Evolutionary conservation across 2,329 filamentous ascomycete genomes (phyloP).

Genomic region (Microsporum ferrugineum): DNA sequence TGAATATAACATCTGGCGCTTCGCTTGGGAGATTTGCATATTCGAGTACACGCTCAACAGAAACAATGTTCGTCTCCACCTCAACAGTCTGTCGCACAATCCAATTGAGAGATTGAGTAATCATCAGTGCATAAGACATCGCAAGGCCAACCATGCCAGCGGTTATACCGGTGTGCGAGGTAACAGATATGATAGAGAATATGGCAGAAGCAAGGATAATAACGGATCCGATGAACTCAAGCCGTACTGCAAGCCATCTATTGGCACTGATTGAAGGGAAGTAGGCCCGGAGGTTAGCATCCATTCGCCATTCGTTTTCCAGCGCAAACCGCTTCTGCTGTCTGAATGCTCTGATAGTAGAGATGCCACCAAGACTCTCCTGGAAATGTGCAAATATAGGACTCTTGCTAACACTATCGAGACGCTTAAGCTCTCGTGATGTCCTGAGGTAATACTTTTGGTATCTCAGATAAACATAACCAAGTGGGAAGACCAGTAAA

Average conservation of each 20-base stretch:
- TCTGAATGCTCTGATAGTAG: slow-evolving; percentile 87
- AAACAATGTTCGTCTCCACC: slow-evolving; percentile 99
- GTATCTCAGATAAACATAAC: slow-evolving; percentile 75
- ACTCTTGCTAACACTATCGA: slow-evolving; percentile 89
- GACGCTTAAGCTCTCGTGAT: slow-evolving; percentile 86
- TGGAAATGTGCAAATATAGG: slow-evolving; percentile 98
- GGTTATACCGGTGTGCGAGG: slow-evolving; percentile 51
- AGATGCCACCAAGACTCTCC: slow-evolving; percentile 85
- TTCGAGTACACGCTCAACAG: slow-evolving; percentile 92
- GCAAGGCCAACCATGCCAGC: slow-evolving; percentile 76
- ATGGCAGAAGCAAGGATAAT: slow-evolving; percentile 82
- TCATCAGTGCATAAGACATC: slow-evolving; percentile 96
- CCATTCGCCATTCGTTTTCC: slow-evolving; percentile 96
- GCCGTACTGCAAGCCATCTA: slow-evolving; percentile 84
- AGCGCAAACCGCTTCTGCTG: slow-evolving; percentile 77
- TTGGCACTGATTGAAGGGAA: slow-evolving; percentile 92
- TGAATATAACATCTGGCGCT: slow-evolving; percentile 84
- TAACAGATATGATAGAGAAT: slow-evolving; percentile 70
- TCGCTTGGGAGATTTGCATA: slow-evolving; percentile 86
- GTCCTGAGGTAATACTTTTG: slow-evolving; percentile 95
- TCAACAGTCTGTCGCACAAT: slow-evolving; percentile 97
- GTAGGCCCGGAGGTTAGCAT: slow-evolving; percentile 86
- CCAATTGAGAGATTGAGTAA: slow-evolving; percentile 96
- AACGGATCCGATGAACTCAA: slow-evolving; percentile 89
- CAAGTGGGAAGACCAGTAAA: slow-evolving; percentile 67